Base-by-base conservation (phyloP, 2,329 filamentous ascomycete species). In the Aspergillus fischeri region DNA sequence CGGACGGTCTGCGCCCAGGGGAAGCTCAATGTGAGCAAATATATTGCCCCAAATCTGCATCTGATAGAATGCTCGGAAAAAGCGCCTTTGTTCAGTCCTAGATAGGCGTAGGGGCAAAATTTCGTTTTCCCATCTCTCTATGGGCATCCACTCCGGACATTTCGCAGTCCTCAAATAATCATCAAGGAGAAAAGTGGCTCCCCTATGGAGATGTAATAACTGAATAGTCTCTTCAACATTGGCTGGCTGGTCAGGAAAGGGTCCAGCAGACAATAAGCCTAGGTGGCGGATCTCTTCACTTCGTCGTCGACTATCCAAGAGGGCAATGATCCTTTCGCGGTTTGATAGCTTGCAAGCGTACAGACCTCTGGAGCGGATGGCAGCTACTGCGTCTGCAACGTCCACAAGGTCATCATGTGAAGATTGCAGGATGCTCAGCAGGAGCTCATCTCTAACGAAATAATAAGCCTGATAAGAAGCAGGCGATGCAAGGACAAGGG, bases 1-100 rank as follows among this genome's bases (percentile, higher is more conserved):
- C 3, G 52, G 41, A 4, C 3, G 2, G 47, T 55, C 6, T 14
- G 41, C n/a, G 4, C 35, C 53, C 4, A 25, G 14, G 9, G 27
- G n/a, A 24, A 35, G 29, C 49, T 58, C 60, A 2, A 53, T 35
- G 2, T 10, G 11, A 5, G 53, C 61, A 25, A 65, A 64, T 7
- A 66, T 59, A 41, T 64, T 59, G 10, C 28, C 11, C 14, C 54
- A 52, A 3, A 55, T 61, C 27, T 66, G 56, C 5, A 66, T 49
- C 9, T 64, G 62, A 52, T 62, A 66, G 14, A 65, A 54, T 27
- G 59, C 62, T 28, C 61, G 51, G 1, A 62, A 25, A 2, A 65
- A 51, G 2, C 64, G 58, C 7, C 49, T 28, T 7, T 59, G 55
- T 25, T 67, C 63, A 0, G 48, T 52, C 1, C 29, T 41, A 5